Evolutionary conservation across 208 protist species (phyloP), one percentile per base, ranked within the genome.

Genomic region (Trypanosoma avium): DNA sequence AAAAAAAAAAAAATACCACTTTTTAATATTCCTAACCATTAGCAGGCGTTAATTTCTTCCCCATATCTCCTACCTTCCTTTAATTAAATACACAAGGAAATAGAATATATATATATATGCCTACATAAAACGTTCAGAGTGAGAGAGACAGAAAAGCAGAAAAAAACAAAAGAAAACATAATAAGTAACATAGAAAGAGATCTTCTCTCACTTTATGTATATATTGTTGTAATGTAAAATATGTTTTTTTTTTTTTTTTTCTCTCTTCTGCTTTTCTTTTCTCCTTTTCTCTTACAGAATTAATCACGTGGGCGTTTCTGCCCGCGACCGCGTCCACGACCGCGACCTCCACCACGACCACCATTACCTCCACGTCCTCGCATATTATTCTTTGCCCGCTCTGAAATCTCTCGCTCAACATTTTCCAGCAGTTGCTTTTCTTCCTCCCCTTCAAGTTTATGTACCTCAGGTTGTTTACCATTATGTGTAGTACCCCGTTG

Each of bases 331-430:
- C 79, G 49, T 3, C 61, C 21, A 55, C 79, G 69, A 38, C 83
- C 70, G 54, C 79, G 65, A 1, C 76, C 64, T 17, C 79, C 73
- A n/a, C 58, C 29, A 30, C 75, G 61, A 27, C 82, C 77, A 27
- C 80, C 62, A 49, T 79, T 61, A 26, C 81, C 52, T 22, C 79
- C 36, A 55, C 86, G 66, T 47, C 70, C 58, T 27, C 60, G 47
- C n/a, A 49, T 56, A 48, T 45, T 47, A 21, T 79, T 38, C 56
- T 79, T 73, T 50, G 81, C 63, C n/a, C 88, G 85, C 48, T 92
- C 84, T 0, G 79, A 50, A 49, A 95, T 95, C 46, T 95, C 88
- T 72, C 81, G 85, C 69, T 95, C 88, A 0, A 92, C 88, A 43
- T 79, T 75, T 53, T 63, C 75, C 42, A 92, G 68, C n/a, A 92